Evolutionary conservation across 169 alveolate genomes (phyloP).

Genomic region (Babesia ovata): DNA sequence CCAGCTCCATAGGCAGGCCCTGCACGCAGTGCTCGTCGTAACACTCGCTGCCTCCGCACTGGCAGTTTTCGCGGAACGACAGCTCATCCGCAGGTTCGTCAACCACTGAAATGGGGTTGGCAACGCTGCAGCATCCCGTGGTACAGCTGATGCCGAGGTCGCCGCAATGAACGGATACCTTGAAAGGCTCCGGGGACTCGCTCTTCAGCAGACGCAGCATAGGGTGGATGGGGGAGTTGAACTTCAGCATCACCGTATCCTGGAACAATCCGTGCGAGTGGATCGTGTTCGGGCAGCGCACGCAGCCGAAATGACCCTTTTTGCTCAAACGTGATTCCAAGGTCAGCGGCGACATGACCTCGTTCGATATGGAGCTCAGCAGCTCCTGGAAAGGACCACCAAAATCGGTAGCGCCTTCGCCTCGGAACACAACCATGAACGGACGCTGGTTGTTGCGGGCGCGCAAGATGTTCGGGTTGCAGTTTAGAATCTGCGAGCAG

Average conservation of each 20-base stretch:
- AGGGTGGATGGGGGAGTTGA: slow-evolving; percentile 15
- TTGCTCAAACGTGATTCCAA: slow-evolving; percentile 33
- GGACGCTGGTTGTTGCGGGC: slow-evolving; percentile 77
- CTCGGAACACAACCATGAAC: slow-evolving; percentile 88
- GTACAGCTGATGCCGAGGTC: slow-evolving; percentile 55
- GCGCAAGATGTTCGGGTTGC: slow-evolving; percentile 68
- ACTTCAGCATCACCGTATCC: slow-evolving; percentile 84
- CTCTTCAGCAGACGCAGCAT: neutral
- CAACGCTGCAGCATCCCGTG: slow-evolving; percentile 55
- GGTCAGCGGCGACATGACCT: slow-evolving; percentile 84
- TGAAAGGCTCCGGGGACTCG: slow-evolving; percentile 6
- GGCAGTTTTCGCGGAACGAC: slow-evolving; percentile 18
- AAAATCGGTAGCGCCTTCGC: slow-evolving; percentile 91
- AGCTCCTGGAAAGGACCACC: slow-evolving; percentile 93
- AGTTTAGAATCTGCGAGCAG: slow-evolving; percentile 42
- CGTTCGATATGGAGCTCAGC: slow-evolving; percentile 84
- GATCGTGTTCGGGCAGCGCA: slow-evolving; percentile 83
- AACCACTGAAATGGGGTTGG: neutral
- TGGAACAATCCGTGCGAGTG: slow-evolving; percentile 87
- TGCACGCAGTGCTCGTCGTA: slow-evolving; percentile 27
- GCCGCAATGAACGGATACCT: slow-evolving; percentile 22
- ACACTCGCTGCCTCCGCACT: slow-evolving; percentile 59
- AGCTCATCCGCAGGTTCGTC: slow-evolving; percentile 33
- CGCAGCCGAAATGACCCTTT: slow-evolving; percentile 22
- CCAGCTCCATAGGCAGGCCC: slow-evolving; percentile 68